Conservation (phyloP, 2,329 filamentous ascomycete species). For the Dactylellina cionopaga region DNA sequence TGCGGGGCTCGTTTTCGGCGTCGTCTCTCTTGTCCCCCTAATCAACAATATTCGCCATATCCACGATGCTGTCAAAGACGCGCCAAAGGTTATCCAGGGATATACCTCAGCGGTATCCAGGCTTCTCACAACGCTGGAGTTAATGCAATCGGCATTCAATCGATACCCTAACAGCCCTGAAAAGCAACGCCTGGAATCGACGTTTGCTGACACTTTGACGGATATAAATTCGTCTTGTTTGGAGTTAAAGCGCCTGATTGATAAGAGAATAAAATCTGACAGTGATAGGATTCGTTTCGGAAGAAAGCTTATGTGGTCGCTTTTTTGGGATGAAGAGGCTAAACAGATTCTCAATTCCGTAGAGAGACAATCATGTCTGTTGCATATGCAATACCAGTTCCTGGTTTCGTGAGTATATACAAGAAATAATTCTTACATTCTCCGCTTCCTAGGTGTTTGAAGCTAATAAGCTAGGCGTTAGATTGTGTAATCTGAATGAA, state of each 20-base stretch:
- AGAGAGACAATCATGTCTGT: background rate
- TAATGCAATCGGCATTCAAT: background rate
- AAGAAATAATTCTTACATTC: no score
- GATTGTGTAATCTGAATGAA: background rate
- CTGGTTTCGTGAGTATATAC: background rate
- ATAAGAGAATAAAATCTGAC: background rate
- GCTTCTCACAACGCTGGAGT: background rate
- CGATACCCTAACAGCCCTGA: background rate
- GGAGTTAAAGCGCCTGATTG: background rate
- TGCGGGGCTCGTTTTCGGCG: background rate
- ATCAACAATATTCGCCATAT: slow-evolving; percentile 4
- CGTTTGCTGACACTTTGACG: background rate
- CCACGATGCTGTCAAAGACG: slow-evolving; percentile 4
- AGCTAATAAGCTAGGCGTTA: no score
- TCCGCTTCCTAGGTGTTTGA: no score
- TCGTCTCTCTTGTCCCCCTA: background rate
- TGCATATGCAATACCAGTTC: background rate
- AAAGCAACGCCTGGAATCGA: background rate
- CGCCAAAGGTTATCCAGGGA: background rate
- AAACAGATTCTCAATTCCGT: background rate
- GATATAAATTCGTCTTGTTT: background rate
- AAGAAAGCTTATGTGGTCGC: background rate
- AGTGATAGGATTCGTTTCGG: background rate
- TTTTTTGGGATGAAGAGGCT: background rate
- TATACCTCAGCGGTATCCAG: background rate